Conservation (phyloP, 345 rosid genomes). For the Rhizophora apiculata region DNA sequence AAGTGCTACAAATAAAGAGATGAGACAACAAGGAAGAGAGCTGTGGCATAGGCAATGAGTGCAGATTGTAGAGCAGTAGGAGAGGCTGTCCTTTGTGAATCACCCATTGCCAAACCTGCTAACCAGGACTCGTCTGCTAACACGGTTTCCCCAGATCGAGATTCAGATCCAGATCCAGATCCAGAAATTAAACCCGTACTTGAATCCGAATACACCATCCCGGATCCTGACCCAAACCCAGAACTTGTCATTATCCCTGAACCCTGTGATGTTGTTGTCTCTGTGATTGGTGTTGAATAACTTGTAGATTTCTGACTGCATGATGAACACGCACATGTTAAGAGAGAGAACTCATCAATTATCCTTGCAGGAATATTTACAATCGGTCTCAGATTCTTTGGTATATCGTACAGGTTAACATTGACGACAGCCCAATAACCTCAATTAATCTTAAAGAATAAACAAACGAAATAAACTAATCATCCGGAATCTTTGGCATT, state of each 20-base stretch:
- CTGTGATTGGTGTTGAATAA: constrained; percentile 50
- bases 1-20: constrained; percentile 11
- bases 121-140: constrained; percentile 78
- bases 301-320: constrained; percentile 80
- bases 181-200: constrained; percentile 29
- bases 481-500: constrained; percentile 18
- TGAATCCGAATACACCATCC: constrained; percentile 6
- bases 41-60: constrained; percentile 17
- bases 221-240: constrained; percentile 10
- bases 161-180: constrained; percentile 24
- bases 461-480: constrained; percentile 1
- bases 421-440: constrained; percentile 14
- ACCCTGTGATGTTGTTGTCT: constrained; percentile 35
- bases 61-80: constrained; percentile 21
- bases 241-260: neutral
- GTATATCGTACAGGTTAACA: neutral
- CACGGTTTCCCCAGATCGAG: constrained; percentile 42
- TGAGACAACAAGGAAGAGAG: neutral
- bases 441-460: neutral
- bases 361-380: neutral
- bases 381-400: constrained; percentile 8
- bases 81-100: constrained; percentile 35
- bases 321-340: neutral
- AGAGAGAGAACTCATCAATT: neutral
- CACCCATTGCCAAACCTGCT: constrained; percentile 94